Evolutionary conservation across 2,329 filamentous ascomycete species (phyloP).

Genomic region (Penicillium sp.): DNA sequence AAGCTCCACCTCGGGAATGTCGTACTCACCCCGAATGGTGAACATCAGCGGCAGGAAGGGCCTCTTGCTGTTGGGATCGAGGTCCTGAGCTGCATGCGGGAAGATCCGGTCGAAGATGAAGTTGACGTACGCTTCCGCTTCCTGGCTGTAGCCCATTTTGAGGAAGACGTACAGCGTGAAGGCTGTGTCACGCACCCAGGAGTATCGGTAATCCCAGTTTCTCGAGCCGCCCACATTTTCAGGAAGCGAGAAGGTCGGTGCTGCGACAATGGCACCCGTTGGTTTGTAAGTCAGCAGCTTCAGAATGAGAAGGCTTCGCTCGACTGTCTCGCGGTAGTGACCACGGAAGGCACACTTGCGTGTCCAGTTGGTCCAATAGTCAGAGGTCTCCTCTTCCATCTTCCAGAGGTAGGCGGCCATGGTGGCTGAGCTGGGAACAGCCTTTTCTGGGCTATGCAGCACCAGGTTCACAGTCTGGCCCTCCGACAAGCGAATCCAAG

Average conservation of each 20-base stretch:
- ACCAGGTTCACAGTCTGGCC: constrained; percentile 71
- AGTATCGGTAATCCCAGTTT: constrained; percentile 59
- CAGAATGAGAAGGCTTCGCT: constrained; percentile 70
- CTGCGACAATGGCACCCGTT: constrained; percentile 74
- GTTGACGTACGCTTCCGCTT: constrained; percentile 76
- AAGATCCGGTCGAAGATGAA: constrained; percentile 73
- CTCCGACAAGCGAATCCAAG: constrained; percentile 61
- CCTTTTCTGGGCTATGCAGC: constrained; percentile 62
- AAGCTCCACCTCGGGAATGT: constrained; percentile 71
- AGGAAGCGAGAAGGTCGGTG: constrained; percentile 75
- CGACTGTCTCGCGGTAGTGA: constrained; percentile 71
- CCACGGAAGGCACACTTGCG: constrained; percentile 70
- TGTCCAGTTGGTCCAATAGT: constrained; percentile 75
- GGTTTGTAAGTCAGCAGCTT: constrained; percentile 79
- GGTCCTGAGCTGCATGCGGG: constrained; percentile 53
- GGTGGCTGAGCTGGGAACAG: constrained; percentile 61
- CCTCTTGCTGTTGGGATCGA: constrained; percentile 56
- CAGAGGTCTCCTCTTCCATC: constrained; percentile 69
- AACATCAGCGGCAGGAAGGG: constrained; percentile 75
- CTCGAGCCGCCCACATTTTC: constrained; percentile 69
- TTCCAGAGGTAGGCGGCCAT: constrained; percentile 60
- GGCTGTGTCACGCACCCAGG: constrained; percentile 75
- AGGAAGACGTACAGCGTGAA: constrained; percentile 78
- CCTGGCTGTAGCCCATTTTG: constrained; percentile 72
- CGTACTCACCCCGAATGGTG: constrained; percentile 72